Percentiles rank a stretch among this genome's conserved stretches.
Conservation (phyloP, 192 early-diverging fungal genomes). For the Gonapodya prolifera region DNA sequence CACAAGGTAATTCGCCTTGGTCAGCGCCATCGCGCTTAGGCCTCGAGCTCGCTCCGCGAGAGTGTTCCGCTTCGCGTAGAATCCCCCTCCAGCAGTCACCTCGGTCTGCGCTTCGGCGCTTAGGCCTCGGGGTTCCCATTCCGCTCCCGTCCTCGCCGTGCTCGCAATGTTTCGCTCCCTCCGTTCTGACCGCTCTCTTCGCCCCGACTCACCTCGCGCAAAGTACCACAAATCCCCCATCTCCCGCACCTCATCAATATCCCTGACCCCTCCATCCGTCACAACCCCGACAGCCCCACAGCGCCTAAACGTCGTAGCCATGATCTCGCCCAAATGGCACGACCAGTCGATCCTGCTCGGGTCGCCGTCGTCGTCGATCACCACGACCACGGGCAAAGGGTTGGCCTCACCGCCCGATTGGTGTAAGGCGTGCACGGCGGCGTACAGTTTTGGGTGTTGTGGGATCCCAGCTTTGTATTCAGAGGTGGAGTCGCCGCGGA, state of each 20-base stretch:
- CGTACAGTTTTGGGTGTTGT: background rate
- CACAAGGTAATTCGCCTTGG: no score
- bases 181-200: no score
- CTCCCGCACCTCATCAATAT: background rate
- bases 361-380: background rate
- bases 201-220: no score
- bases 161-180: no score
- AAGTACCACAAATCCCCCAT: background rate
- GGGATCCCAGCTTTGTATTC: background rate
- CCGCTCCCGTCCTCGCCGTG: no score
- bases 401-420: background rate
- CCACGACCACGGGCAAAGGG: background rate
- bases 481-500: background rate
- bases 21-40: no score
- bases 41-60: no score
- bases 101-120: no score
- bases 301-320: background rate
- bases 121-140: no score
- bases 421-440: background rate
- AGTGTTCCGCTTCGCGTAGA: no score
- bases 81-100: no score
- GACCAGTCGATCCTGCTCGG: background rate
- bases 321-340: background rate
- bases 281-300: background rate
- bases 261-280: background rate